Percentiles rank a stretch among this genome's conserved stretches.
phyloP scores from a whole-genome alignment of 2,329 filamentous ascomycete genomes.

The Fusarium proliferatum region DNA sequence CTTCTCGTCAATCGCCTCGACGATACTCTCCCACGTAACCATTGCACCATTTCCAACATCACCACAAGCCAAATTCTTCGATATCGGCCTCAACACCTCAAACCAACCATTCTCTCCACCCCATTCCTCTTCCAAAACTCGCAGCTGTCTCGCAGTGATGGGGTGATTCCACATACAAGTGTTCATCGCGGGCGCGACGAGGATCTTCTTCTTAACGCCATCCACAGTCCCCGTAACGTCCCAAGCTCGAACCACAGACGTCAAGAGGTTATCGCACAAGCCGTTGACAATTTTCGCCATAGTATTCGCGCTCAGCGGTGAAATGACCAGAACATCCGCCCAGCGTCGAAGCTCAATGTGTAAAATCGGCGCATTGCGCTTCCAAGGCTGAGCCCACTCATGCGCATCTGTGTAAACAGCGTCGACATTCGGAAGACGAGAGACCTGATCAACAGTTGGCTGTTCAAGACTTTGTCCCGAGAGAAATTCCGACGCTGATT shows the following conservation, averaged over 20 bases:
- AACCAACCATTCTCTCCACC: constrained; percentile 63
- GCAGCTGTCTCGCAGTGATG: constrained; percentile 78
- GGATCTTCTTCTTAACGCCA: constrained; percentile 69
- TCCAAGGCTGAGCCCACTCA: constrained; percentile 86
- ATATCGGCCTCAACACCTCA: constrained; percentile 76
- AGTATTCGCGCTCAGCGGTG: constrained; percentile 84
- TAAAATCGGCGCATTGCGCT: constrained; percentile 79
- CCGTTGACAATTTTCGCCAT: constrained; percentile 86
- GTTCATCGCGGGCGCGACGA: constrained; percentile 89
- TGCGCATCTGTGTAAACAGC: constrained; percentile 85
- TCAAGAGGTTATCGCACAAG: constrained; percentile 80
- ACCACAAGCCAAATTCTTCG: constrained; percentile 85
- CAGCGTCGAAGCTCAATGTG: constrained; percentile 87
- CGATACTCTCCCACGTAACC: constrained; percentile 83
- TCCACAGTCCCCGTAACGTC: constrained; percentile 76
- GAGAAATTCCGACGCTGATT: constrained; percentile 80
- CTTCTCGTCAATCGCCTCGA: constrained; percentile 68
- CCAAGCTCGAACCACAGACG: constrained; percentile 84
- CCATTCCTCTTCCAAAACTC: constrained; percentile 80
- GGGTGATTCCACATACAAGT: constrained; percentile 91
- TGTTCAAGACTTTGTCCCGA: constrained; percentile 81
- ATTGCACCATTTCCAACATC: constrained; percentile 86
- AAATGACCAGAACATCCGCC: constrained; percentile 84
- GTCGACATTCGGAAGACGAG: constrained; percentile 76
- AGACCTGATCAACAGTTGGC: constrained; percentile 71